phyloP scores from a whole-genome alignment of 805 yeast species.

The Candida sithepensis region DNA sequence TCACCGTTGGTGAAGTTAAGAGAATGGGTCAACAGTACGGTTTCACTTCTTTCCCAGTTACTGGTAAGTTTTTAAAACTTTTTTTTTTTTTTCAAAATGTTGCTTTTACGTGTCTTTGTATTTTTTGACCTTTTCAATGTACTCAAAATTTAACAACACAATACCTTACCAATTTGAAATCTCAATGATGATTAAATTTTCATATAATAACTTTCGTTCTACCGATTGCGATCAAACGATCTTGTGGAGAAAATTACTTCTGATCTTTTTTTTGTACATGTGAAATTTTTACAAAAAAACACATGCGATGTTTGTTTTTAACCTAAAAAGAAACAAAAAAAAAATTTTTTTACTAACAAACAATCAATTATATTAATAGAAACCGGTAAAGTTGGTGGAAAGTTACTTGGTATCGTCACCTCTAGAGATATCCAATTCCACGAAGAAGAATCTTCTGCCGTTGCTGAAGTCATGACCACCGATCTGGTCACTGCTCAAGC shows the following conservation, averaged over 20 bases:
- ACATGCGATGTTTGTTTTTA: no score
- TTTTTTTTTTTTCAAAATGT: no score
- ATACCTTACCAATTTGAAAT: not conserved
- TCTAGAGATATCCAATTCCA: conserved; percentile 96
- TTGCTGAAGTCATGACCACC: conserved; percentile 83
- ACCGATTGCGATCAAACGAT: conserved; percentile 96
- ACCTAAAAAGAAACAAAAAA: not conserved
- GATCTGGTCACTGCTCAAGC: conserved; percentile 79
- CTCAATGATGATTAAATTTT: conserved; percentile 50
- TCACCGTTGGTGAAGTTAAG: conserved; percentile 80
- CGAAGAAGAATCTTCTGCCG: conserved; percentile 60
- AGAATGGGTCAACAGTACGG: conserved; percentile 69
- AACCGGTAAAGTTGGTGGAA: conserved; percentile 80
- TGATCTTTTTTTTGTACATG: no score
- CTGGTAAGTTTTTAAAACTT: conserved; percentile 95
- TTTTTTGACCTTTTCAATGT: conserved; percentile 11
- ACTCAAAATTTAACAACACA: not conserved
- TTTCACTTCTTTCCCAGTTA: conserved; percentile 97
- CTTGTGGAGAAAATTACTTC: conserved; percentile 74
- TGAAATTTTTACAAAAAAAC: not conserved
- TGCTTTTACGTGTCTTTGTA: no score
- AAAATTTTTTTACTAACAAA: conserved; percentile 11
- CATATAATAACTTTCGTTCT: conserved; percentile 96
- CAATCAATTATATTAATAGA: no score
- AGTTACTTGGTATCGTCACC: conserved; percentile 91